phyloP scores from a whole-genome alignment of 2,329 filamentous ascomycete genomes.

The Exophiala bonariae region DNA sequence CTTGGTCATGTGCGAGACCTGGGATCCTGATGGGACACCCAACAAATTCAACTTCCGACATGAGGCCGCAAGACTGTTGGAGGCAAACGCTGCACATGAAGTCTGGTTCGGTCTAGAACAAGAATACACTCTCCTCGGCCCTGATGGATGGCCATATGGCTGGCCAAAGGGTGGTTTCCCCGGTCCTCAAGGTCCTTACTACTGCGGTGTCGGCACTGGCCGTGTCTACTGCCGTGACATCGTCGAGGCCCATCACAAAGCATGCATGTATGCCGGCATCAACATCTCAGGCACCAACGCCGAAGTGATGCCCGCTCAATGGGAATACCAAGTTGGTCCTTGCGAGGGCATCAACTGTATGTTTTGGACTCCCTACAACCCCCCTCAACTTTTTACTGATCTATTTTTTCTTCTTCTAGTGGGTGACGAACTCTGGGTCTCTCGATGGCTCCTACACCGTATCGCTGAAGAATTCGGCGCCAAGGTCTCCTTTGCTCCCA shows the following conservation, averaged over 20 bases:
- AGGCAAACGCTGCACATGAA: conserved; percentile 75
- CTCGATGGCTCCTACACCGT: conserved; percentile 83
- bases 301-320: conserved; percentile 97
- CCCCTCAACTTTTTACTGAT: conserved; percentile 29
- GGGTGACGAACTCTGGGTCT: conserved; percentile 96
- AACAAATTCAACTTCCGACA: conserved; percentile 99
- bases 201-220: conserved; percentile 96
- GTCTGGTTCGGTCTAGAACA: conserved; percentile 99
- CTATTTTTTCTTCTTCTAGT: conserved; percentile 54
- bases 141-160: conserved; percentile 85
- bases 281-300: conserved; percentile 98
- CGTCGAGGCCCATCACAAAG: conserved; percentile 91
- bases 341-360: conserved; percentile 80
- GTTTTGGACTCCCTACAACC: conserved; percentile 34
- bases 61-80: conserved; percentile 86
- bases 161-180: conserved; percentile 88
- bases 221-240: conserved; percentile 98
- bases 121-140: conserved; percentile 92
- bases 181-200: conserved; percentile 90
- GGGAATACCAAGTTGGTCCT: conserved; percentile 97
- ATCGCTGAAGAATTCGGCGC: conserved; percentile 96
- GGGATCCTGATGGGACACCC: conserved; percentile 88
- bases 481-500: conserved; percentile 92
- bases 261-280: conserved; percentile 83
- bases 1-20: conserved; percentile 91